These are phyloP conservation scores for Clitopilus hobsonii DNA, from an alignment of 768 basidiomycete species.

Conservation along the genomic window DNA sequence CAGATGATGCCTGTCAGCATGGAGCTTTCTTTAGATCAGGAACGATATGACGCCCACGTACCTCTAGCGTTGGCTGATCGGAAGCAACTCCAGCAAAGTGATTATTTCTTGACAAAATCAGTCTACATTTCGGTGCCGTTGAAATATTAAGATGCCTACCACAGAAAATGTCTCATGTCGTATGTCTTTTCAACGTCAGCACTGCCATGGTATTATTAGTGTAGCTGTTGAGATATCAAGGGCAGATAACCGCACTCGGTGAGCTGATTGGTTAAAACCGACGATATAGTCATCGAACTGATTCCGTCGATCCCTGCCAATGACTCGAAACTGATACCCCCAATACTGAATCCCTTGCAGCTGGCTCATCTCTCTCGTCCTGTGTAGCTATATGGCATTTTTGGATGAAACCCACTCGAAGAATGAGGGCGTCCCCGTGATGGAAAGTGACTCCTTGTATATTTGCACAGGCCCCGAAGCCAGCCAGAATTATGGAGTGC, in stretches of 20 bases:
- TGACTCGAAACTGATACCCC: slow-evolving; percentile 22
- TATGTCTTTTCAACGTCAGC: slow-evolving; percentile 67
- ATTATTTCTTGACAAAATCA: slow-evolving; percentile 49
- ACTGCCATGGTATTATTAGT: slow-evolving; percentile 26
- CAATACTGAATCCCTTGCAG: slow-evolving; percentile 45
- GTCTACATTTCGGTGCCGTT: neutral
- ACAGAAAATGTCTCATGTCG: slow-evolving; percentile 71
- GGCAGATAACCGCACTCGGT: neutral
- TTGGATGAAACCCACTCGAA: slow-evolving; percentile 61
- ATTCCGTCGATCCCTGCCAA: neutral
- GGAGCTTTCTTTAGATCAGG: neutral
- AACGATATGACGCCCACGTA: slow-evolving; percentile 12
- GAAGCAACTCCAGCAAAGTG: slow-evolving; percentile 69
- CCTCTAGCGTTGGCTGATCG: slow-evolving; percentile 65
- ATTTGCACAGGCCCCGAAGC: slow-evolving; percentile 55
- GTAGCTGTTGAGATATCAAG: neutral
- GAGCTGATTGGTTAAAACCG: too few species aligned
- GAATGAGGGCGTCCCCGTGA: slow-evolving; percentile 54
- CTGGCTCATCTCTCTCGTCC: slow-evolving; percentile 39
- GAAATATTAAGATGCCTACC: slow-evolving; percentile 33
- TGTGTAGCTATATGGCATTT: slow-evolving; percentile 42
- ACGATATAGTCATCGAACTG: too few species aligned
- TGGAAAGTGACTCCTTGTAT: slow-evolving; percentile 54
- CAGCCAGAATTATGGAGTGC: slow-evolving; percentile 45
- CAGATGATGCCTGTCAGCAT: slow-evolving; percentile 5